Evolutionary conservation across 192 early-diverging fungal genomes (phyloP).

Genomic region (Paraglomus brasilianum): DNA sequence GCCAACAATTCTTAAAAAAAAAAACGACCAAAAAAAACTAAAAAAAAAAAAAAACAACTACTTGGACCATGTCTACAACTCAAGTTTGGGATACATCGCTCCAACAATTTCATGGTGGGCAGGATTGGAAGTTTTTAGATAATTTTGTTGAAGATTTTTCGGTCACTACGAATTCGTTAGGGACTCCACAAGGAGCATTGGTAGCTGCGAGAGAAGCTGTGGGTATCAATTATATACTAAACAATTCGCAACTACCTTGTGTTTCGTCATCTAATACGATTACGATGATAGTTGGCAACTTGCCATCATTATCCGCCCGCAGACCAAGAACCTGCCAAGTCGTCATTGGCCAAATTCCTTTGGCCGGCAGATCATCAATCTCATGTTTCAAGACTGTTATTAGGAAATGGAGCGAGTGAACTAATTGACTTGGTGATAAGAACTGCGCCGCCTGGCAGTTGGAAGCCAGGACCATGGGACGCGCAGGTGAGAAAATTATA

Average conservation of each 20-base stretch:
- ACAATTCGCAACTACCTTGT: not conserved
- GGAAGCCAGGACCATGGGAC: conserved; percentile 84
- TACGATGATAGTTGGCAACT: conserved; percentile 47
- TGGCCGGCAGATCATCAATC: conserved; percentile 61
- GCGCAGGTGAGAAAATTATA: conserved; percentile 52
- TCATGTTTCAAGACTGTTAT: conserved; percentile 65
- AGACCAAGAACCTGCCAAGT: conserved; percentile 88
- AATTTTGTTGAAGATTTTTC: conserved; percentile 93
- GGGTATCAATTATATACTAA: conserved; percentile 32
- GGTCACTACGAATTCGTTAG: conserved; percentile 88
- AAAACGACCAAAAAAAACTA: too few relatives aligned
- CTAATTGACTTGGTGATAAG: conserved; percentile 87
- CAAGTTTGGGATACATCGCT: conserved; percentile 80
- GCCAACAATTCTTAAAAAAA: too few relatives aligned
- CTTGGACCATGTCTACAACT: too few relatives aligned
- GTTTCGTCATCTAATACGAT: not conserved
- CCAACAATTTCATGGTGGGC: conserved; percentile 88
- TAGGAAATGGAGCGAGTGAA: conserved; percentile 91
- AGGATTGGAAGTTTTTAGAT: conserved; percentile 75
- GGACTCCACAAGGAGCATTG: conserved; percentile 73
- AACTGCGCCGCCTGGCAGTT: conserved; percentile 69
- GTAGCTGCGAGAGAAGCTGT: conserved; percentile 72
- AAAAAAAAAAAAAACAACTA: too few relatives aligned
- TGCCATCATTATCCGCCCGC: conserved; percentile 90
- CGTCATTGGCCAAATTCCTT: conserved; percentile 74